Percentiles rank a stretch among this genome's conserved stretches.
These are phyloP conservation scores for Durusdinium trenchii DNA, from an alignment of 73 alveolate species.

Conservation along the genomic window DNA sequence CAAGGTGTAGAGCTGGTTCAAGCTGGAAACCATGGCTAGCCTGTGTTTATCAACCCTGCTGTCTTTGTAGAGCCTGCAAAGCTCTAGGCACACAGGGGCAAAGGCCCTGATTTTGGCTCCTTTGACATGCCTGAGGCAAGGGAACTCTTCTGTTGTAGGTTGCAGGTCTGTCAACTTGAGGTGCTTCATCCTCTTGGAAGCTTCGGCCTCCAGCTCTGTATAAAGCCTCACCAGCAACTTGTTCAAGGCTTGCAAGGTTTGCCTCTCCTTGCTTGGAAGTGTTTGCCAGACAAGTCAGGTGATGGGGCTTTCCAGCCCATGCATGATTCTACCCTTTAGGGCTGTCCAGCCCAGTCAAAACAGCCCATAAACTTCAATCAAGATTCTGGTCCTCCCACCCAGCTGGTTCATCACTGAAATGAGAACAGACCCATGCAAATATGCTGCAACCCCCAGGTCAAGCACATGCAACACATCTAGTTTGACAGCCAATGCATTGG, in stretches of 20 bases:
- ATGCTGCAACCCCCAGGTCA: too few relatives aligned
- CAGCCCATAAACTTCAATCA: neutral
- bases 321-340: neutral
- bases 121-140: neutral
- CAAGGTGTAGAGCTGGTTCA: neutral
- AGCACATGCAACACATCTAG: neutral
- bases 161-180: neutral
- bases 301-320: too few relatives aligned
- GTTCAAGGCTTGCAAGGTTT: neutral
- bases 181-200: neutral
- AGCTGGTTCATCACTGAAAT: neutral
- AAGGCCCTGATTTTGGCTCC: neutral
- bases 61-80: neutral
- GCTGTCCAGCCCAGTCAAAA: neutral
- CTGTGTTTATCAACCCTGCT: neutral
- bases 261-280: slow-evolving; percentile 20
- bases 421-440: too few relatives aligned
- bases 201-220: neutral
- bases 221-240: neutral
- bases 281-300: neutral
- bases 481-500: neutral
- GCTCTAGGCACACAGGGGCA: neutral
- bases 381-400: too few relatives aligned
- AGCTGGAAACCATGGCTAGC: neutral
- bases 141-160: neutral